Percentiles rank a stretch among this genome's conserved stretches.
Evolutionary conservation across 2,329 filamentous ascomycete genomes (phyloP).

Genomic region (Teratosphaeria nubilosa): DNA sequence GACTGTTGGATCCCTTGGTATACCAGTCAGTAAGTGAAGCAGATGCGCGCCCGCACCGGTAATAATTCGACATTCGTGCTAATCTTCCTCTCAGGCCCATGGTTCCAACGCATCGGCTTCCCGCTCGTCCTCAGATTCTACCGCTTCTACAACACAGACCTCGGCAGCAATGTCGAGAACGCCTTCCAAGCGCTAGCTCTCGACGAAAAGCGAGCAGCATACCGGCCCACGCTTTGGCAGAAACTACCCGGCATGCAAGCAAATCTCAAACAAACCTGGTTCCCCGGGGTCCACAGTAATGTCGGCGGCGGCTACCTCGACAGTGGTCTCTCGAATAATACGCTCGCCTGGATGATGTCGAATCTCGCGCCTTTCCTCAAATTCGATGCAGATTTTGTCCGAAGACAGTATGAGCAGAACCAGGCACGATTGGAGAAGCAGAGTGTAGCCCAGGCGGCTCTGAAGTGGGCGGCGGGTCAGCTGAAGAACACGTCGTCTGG

Average conservation of each 20-base stretch:
- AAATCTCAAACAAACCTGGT: constrained; percentile 32
- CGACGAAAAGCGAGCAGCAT: constrained; percentile 28
- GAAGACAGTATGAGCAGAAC: constrained; percentile 33
- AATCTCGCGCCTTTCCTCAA: constrained; percentile 35
- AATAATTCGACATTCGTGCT: not conserved
- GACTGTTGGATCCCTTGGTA: not conserved
- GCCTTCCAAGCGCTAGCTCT: constrained; percentile 33
- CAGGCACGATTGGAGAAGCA: constrained; percentile 31
- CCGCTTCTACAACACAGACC: constrained; percentile 35
- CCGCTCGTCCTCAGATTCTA: constrained; percentile 29
- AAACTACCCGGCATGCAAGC: constrained; percentile 22
- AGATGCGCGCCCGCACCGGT: too few relatives aligned
- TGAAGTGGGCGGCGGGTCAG: constrained; percentile 28
- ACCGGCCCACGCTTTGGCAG: constrained; percentile 31
- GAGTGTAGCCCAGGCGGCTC: constrained; percentile 20
- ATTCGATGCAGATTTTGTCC: constrained; percentile 32
- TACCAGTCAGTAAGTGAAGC: not conserved
- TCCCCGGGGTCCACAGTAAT: constrained; percentile 32
- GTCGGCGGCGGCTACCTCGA: constrained; percentile 32
- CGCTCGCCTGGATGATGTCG: constrained; percentile 46
- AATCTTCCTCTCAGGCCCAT: not conserved
- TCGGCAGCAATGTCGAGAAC: constrained; percentile 25
- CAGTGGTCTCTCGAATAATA: constrained; percentile 37
- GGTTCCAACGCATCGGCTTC: not conserved
- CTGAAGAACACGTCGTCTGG: constrained; percentile 33